Conservation (phyloP, 495 filamentous ascomycete genomes). For the Tuber umbilicatum region DNA sequence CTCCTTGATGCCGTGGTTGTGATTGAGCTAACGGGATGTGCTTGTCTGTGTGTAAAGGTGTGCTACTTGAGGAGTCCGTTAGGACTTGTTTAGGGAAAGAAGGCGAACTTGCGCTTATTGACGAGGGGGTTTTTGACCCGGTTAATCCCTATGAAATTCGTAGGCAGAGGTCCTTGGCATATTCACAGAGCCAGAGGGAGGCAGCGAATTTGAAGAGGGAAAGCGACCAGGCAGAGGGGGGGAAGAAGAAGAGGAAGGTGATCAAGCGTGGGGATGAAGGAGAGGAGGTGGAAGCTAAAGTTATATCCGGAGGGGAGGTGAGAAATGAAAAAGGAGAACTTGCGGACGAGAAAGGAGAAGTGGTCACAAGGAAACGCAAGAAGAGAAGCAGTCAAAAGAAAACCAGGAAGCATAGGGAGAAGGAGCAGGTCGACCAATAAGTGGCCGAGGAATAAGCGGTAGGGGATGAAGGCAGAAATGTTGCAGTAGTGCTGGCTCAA, state of each 20-base stretch:
- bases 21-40: not conserved
- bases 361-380: not conserved
- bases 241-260: not conserved
- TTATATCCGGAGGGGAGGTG: not conserved
- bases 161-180: not conserved
- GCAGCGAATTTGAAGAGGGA: not conserved
- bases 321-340: not conserved
- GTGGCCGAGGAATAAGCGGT: not conserved
- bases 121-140: conserved; percentile 5
- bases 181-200: not conserved
- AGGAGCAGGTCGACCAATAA: not conserved
- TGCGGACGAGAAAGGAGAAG: not conserved
- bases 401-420: not conserved
- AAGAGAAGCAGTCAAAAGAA: not conserved
- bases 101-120: conserved; percentile 33
- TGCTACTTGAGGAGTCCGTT: conserved; percentile 32
- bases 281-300: not conserved
- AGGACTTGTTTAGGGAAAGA: conserved; percentile 21
- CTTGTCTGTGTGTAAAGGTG: conserved; percentile 13
- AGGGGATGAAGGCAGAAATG: not conserved
- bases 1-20: not conserved
- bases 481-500: not conserved
- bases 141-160: not conserved
- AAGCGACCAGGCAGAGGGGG: not conserved
- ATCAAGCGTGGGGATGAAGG: not conserved